Percentiles rank a stretch among this genome's conserved stretches.
These are phyloP conservation scores for Clonostachys solani DNA, from an alignment of 2,329 filamentous ascomycete species.

Conservation along the genomic window DNA sequence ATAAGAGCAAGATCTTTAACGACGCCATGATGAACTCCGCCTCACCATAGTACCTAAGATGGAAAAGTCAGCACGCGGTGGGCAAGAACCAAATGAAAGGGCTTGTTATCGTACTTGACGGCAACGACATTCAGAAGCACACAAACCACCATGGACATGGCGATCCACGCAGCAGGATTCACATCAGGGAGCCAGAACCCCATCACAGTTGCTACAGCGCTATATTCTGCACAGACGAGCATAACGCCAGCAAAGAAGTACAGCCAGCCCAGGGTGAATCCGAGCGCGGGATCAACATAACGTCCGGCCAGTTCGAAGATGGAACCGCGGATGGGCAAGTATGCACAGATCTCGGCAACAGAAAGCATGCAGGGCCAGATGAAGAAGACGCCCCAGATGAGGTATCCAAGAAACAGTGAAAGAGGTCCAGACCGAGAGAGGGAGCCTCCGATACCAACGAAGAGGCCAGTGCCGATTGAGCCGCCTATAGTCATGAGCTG, in stretches of 20 bases:
- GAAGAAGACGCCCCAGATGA: constrained; percentile 22
- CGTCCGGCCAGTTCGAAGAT: constrained; percentile 36
- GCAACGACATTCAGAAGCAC: constrained; percentile 21
- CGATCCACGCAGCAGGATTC: constrained; percentile 33
- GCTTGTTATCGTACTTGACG: constrained; percentile 7
- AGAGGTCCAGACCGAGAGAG: constrained; percentile 22
- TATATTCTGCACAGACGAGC: constrained; percentile 24
- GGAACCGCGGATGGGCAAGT: constrained; percentile 38
- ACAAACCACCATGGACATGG: constrained; percentile 23
- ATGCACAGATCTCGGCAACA: constrained; percentile 47
- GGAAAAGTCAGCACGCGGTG: too few species aligned
- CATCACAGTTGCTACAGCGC: constrained; percentile 24
- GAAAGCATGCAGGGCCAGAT: constrained; percentile 23
- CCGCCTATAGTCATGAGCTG: too few species aligned
- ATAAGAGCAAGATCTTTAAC: constrained; percentile 67
- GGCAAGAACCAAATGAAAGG: too few species aligned
- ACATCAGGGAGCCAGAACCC: constrained; percentile 23
- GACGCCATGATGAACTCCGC: constrained; percentile 72
- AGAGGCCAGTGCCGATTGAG: constrained; percentile 14
- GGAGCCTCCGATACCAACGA: constrained; percentile 23
- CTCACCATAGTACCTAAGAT: constrained; percentile 60
- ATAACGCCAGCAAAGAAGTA: constrained; percentile 28
- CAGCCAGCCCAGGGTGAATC: constrained; percentile 38
- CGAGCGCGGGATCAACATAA: constrained; percentile 46
- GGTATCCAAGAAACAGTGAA: constrained; percentile 21